Evolutionary conservation across 345 rosid species (phyloP), one percentile per base, ranked within the genome.

Genomic region (Rhodamnia rubescens): DNA sequence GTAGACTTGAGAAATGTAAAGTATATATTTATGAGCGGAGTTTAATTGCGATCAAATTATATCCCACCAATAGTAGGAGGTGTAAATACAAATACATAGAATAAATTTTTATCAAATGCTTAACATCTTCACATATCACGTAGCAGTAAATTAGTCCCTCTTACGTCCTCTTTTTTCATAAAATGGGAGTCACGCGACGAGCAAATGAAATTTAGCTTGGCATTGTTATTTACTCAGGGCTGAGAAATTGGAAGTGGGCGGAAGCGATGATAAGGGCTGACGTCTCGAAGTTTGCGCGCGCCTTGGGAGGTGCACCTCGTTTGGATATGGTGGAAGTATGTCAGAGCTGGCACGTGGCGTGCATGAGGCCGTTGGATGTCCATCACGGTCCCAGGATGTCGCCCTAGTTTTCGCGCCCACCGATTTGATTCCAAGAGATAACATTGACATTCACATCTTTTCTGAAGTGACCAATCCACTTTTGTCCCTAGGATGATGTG

Each of bases 281-380:
- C 53, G 52, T 58, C 53, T 91, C 81, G 87, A 13, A 21, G 10
- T 54, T 44, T 78, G 91, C 88, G 91, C 91, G 84, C 10, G 52
- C 86, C 90, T 91, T 74, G 89, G 85, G 90, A 86, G 75, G 85
- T 74, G 90, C 47, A 86, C 16, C 51, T 82, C 6, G 57, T 85
- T 81, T 24, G 27, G 64, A 53, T 50, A 13, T 47, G 85, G 85
- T 32, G 61, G 47, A 27, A 27, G 29, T 4, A 56, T 4, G 74
- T 29, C n/a, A 32, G 9, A 3, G 18, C 49, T 12, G 84, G 29
- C 83, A 18, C 80, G 47, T 69, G 80, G 80, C 80, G 20, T 2
- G 24, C 80, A 8, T 18, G 7, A 2, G 47, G 47, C 80, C 47
- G 78, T 69, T 69, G 5, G 78, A 69, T 8, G 24, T 18, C 78